Evolutionary conservation across 306 rosid genomes (phyloP).

Genomic region (Quercus gilva): DNA sequence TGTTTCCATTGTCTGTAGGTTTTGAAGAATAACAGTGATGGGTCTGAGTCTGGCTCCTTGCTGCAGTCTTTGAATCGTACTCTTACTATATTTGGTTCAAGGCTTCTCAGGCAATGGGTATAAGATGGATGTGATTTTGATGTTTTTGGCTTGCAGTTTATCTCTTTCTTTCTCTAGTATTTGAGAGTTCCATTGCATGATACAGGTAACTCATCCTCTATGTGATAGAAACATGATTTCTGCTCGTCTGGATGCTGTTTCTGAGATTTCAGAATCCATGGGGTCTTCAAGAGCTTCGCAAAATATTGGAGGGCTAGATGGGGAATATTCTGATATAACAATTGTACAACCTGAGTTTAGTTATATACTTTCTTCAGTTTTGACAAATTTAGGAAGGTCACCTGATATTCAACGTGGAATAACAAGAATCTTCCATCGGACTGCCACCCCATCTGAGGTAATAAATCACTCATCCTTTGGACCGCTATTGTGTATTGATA

Average conservation of each 20-base stretch:
- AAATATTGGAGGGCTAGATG: slow-evolving; percentile 29
- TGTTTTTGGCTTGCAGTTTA: slow-evolving; percentile 12
- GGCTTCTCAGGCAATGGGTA: slow-evolving; percentile 96
- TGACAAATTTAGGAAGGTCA: slow-evolving; percentile 64
- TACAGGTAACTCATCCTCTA: slow-evolving; percentile 86
- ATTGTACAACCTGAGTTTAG: slow-evolving; percentile 46
- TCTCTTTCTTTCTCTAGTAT: slow-evolving; percentile 8
- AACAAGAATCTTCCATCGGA: slow-evolving; percentile 80
- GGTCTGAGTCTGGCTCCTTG: slow-evolving; percentile 87
- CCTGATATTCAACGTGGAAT: slow-evolving; percentile 92
- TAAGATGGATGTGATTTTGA: slow-evolving; percentile 17
- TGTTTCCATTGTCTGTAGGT: slow-evolving; percentile 48
- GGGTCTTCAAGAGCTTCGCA: slow-evolving; percentile 53
- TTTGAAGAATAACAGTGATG: slow-evolving; percentile 73
- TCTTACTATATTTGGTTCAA: slow-evolving; percentile 83
- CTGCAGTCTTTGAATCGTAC: slow-evolving; percentile 81
- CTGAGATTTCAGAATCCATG: slow-evolving; percentile 86
- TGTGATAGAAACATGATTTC: slow-evolving; percentile 75
- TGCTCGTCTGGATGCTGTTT: slow-evolving; percentile 85
- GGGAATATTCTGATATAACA: slow-evolving; percentile 40
- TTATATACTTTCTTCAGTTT: slow-evolving; percentile 65
- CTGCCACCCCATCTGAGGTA: slow-evolving; percentile 90
- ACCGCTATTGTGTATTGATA: slow-evolving; percentile 9
- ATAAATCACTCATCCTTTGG: slow-evolving; percentile 21
- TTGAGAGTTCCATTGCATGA: slow-evolving; percentile 34